Conservation (phyloP, 2,329 filamentous ascomycete genomes). For the Colletotrichum costaricense region DNA sequence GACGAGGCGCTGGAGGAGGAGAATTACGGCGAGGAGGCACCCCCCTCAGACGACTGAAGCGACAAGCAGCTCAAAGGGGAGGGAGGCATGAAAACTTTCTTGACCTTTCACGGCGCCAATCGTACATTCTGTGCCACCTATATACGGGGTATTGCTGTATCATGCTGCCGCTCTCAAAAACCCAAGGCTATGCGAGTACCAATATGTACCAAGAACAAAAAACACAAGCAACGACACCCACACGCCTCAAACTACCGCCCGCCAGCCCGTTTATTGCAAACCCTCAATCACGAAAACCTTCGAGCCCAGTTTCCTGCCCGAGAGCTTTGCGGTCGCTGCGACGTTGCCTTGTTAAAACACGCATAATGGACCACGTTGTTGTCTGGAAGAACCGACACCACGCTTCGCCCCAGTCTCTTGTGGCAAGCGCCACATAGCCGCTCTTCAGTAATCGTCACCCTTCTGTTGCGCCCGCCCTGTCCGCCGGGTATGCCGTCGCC, state of each 20-base stretch:
- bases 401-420: constrained; percentile 90
- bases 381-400: constrained; percentile 90
- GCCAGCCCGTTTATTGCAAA: background rate
- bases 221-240: constrained; percentile 15
- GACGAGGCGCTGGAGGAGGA: constrained; percentile 75
- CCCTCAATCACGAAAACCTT: constrained; percentile 43
- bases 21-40: constrained; percentile 87
- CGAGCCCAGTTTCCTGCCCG: constrained; percentile 51
- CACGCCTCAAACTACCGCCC: constrained; percentile 29
- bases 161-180: constrained; percentile 37
- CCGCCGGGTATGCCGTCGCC: constrained; percentile 71
- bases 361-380: constrained; percentile 85
- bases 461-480: constrained; percentile 65
- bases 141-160: constrained; percentile 44
- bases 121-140: constrained; percentile 27
- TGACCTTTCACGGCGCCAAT: constrained; percentile 15
- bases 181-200: constrained; percentile 40
- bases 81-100: background rate
- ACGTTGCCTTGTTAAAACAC: constrained; percentile 69
- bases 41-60: constrained; percentile 69
- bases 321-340: constrained; percentile 46
- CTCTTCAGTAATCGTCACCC: constrained; percentile 88
- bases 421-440: constrained; percentile 92
- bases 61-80: too few species aligned
- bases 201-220: constrained; percentile 27